phyloP scores from a whole-genome alignment of 2,329 filamentous ascomycete species.

The Claviceps maximensis region DNA sequence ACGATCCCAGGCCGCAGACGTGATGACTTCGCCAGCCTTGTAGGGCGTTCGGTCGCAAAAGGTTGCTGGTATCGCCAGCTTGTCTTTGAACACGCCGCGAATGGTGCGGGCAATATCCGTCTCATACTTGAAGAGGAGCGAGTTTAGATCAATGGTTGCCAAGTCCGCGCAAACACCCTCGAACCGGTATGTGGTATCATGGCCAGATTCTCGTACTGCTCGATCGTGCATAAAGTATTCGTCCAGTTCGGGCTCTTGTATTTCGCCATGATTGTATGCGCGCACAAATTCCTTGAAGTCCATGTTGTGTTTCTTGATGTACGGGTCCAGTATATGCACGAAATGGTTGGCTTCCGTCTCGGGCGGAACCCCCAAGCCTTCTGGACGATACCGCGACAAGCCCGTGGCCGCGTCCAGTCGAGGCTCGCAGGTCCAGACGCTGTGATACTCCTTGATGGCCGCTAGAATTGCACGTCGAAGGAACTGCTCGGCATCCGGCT shows the following conservation, averaged over 20 bases:
- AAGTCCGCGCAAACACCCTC: constrained; percentile 79
- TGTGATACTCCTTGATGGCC: constrained; percentile 93
- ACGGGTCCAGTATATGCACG: constrained; percentile 67
- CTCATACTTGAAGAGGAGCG: constrained; percentile 92
- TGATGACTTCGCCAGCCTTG: constrained; percentile 57
- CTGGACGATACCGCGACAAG: constrained; percentile 72
- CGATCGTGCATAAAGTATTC: constrained; percentile 94
- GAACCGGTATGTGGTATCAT: constrained; percentile 90
- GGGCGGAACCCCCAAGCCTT: constrained; percentile 74
- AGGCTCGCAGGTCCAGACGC: constrained; percentile 71
- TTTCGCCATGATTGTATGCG: constrained; percentile 68
- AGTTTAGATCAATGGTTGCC: constrained; percentile 90
- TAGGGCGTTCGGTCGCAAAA: constrained; percentile 57
- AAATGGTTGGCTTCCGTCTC: constrained; percentile 87
- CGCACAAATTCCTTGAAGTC: constrained; percentile 71
- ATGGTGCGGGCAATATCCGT: constrained; percentile 83
- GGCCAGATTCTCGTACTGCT: constrained; percentile 88
- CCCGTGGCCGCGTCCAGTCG: constrained; percentile 66
- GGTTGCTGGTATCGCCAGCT: constrained; percentile 66
- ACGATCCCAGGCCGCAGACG: constrained; percentile 81
- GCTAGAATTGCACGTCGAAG: constrained; percentile 68
- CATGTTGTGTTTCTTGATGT: constrained; percentile 73
- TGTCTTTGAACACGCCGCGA: constrained; percentile 70
- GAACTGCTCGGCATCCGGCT: constrained; percentile 69
- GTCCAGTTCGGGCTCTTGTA: constrained; percentile 79